Conservation (phyloP, 2,329 filamentous ascomycete species). For the Cladosporium sp. region DNA sequence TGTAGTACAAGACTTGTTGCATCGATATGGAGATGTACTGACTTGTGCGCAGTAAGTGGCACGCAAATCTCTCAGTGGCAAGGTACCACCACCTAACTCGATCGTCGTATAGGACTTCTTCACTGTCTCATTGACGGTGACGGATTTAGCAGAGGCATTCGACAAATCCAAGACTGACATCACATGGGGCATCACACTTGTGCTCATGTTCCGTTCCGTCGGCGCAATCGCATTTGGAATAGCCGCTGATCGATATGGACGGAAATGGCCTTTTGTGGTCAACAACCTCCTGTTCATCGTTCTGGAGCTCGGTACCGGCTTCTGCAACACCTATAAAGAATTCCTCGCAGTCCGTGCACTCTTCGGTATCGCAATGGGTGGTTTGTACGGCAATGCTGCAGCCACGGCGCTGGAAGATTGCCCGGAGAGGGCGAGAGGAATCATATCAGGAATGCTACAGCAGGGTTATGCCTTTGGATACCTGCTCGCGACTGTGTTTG, state of each 20-base stretch:
- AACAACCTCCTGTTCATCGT: slow-evolving; percentile 64
- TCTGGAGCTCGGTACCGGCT: slow-evolving; percentile 61
- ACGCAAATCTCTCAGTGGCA: background rate
- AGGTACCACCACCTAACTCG: background rate
- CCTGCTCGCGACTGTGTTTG: slow-evolving; percentile 50
- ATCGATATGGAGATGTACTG: background rate
- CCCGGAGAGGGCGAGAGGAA: slow-evolving; percentile 57
- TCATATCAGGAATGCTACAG: slow-evolving; percentile 63
- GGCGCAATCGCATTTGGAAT: slow-evolving; percentile 59
- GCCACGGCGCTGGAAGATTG: slow-evolving; percentile 65
- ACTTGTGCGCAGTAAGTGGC: background rate
- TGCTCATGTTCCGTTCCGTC: slow-evolving; percentile 62
- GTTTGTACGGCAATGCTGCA: slow-evolving; percentile 62
- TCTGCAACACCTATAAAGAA: slow-evolving; percentile 57
- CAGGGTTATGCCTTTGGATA: slow-evolving; percentile 67
- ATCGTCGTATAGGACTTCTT: slow-evolving; percentile 52
- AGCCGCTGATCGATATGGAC: slow-evolving; percentile 35
- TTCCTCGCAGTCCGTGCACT: slow-evolving; percentile 61
- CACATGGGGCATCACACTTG: slow-evolving; percentile 58
- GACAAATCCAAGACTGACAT: slow-evolving; percentile 57
- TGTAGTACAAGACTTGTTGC: background rate
- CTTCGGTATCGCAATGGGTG: slow-evolving; percentile 66
- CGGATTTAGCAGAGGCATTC: slow-evolving; percentile 55
- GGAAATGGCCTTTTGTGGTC: slow-evolving; percentile 54
- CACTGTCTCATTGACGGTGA: slow-evolving; percentile 59